Evolutionary conservation across 164 flowering plant species (phyloP).

Genomic region (Buxus sempervirens): DNA sequence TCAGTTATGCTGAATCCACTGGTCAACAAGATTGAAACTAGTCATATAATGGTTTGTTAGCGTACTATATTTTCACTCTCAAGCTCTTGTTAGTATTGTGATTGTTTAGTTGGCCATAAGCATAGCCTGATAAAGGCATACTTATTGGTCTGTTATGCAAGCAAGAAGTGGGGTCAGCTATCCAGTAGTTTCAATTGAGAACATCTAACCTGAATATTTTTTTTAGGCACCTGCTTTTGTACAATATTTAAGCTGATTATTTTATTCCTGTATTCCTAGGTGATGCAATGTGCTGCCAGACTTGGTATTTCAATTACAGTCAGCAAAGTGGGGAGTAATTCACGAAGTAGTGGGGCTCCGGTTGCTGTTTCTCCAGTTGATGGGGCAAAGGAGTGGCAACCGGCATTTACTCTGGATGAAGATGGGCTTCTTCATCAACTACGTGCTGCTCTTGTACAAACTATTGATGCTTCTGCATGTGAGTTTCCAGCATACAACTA

Average conservation of each 20-base stretch:
- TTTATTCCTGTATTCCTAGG: constrained; percentile 37
- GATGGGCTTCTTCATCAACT: constrained; percentile 85
- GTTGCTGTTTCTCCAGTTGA: constrained; percentile 47
- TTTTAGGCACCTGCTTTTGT: neutral
- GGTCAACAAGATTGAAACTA: constrained; percentile 70
- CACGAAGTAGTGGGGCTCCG: constrained; percentile 34
- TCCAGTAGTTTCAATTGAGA: neutral
- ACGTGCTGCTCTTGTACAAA: constrained; percentile 72
- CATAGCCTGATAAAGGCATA: neutral
- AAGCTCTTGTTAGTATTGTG: neutral
- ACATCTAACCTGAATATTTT: neutral
- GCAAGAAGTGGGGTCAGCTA: neutral
- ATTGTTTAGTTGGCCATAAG: neutral
- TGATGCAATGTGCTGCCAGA: constrained; percentile 79
- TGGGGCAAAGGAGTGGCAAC: constrained; percentile 81
- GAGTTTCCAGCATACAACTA: constrained; percentile 21
- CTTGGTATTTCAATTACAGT: constrained; percentile 69
- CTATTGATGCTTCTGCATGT: constrained; percentile 62
- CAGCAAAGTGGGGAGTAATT: constrained; percentile 69
- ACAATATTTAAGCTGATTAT: neutral
- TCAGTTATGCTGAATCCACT: constrained; percentile 75
- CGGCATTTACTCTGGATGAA: constrained; percentile 66
- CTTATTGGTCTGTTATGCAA: neutral
- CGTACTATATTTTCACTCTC: neutral
- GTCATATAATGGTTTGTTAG: constrained; percentile 73